A percentile compares a stretch with the other conserved stretches of the same genome.
Evolutionary conservation across 23 red algal species (phyloP).

Genomic region (Rhodosorus marinus): DNA sequence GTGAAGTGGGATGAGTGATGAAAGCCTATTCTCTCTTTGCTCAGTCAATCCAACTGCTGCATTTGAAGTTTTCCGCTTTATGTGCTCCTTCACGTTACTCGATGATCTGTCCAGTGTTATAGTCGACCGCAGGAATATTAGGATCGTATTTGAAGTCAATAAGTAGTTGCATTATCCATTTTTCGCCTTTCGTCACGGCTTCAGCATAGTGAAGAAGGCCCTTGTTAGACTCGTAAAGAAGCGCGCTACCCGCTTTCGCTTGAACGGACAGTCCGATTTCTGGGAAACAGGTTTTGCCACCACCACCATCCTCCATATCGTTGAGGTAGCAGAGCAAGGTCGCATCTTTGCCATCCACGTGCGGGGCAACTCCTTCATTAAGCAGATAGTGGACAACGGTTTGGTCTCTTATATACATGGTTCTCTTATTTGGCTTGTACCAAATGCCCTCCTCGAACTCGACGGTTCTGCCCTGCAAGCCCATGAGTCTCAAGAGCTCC

Average conservation of each 20-base stretch:
- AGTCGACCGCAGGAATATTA: too few relatives aligned
- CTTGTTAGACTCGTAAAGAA: constrained; percentile 20
- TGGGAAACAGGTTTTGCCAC: constrained; percentile 36
- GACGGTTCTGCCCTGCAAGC: not conserved
- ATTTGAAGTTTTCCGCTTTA: too few relatives aligned
- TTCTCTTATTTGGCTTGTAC: constrained; percentile 10
- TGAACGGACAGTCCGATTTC: constrained; percentile 13
- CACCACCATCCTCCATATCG: constrained; percentile 5
- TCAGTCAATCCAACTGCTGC: too few relatives aligned
- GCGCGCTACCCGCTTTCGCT: constrained; percentile 7
- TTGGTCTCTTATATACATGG: constrained; percentile 20
- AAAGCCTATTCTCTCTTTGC: too few relatives aligned
- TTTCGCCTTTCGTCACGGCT: constrained; percentile 19
- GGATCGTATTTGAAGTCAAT: too few relatives aligned
- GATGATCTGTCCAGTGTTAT: too few relatives aligned
- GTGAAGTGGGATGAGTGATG: too few relatives aligned
- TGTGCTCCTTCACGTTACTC: too few relatives aligned
- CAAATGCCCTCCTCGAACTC: constrained; percentile 19
- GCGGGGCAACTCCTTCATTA: constrained; percentile 33
- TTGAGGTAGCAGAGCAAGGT: constrained; percentile 35
- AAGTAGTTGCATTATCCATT: constrained; percentile 62
- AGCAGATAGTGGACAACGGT: constrained; percentile 26
- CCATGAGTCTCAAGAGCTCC: not conserved
- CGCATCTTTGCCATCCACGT: constrained; percentile 58
- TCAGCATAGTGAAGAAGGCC: constrained; percentile 32